phyloP scores from a whole-genome alignment of 768 basidiomycete species.

The Clavulina sp. region DNA sequence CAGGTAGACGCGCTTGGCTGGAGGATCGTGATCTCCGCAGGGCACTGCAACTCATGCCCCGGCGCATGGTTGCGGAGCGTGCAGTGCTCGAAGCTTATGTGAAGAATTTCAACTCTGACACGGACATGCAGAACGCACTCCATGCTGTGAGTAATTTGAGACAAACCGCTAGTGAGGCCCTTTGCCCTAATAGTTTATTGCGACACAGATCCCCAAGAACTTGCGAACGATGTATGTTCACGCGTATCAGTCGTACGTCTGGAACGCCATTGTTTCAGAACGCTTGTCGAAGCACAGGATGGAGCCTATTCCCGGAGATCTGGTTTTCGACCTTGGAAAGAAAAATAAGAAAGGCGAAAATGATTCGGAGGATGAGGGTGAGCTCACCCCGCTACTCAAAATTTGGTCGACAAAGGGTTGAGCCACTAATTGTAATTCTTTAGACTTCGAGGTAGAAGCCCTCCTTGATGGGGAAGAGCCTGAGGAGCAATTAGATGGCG shows the following conservation, averaged over 20 bases:
- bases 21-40: slow-evolving; percentile 61
- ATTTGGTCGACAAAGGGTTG: neutral
- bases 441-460: slow-evolving; percentile 14
- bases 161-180: neutral
- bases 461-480: neutral
- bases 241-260: slow-evolving; percentile 95
- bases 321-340: slow-evolving; percentile 48
- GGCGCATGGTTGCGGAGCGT: slow-evolving; percentile 83
- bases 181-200: slow-evolving; percentile 2
- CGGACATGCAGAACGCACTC: slow-evolving; percentile 67
- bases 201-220: slow-evolving; percentile 73
- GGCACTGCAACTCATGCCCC: slow-evolving; percentile 73
- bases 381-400: slow-evolving; percentile 1
- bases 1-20: slow-evolving; percentile 77
- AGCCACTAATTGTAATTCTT: neutral
- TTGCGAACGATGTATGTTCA: slow-evolving; percentile 95
- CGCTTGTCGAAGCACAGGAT: slow-evolving; percentile 65
- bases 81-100: slow-evolving; percentile 81
- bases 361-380: slow-evolving; percentile 10
- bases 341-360: slow-evolving; percentile 10
- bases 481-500: neutral
- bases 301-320: slow-evolving; percentile 69
- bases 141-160: slow-evolving; percentile 69
- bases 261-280: slow-evolving; percentile 95
- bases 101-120: slow-evolving; percentile 35